Evolutionary conservation across 2,329 filamentous ascomycete species (phyloP).

Genomic region (Penicillium freii): DNA sequence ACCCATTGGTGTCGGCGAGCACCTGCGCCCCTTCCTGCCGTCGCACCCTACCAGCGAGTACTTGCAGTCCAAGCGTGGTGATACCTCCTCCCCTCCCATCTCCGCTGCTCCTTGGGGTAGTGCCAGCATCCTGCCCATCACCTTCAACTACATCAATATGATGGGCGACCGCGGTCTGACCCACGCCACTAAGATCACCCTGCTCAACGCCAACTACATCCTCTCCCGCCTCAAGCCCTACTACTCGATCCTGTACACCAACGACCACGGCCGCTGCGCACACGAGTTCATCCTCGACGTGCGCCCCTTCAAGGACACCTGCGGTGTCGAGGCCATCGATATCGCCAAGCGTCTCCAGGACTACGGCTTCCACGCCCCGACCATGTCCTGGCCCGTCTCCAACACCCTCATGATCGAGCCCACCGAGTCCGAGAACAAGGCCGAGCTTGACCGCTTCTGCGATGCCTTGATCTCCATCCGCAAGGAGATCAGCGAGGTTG

Average conservation of each 20-base stretch:
- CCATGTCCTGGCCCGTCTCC: constrained; percentile 93
- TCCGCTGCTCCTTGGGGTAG: constrained; percentile 83
- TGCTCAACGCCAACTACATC: constrained; percentile 98
- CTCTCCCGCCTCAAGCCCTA: constrained; percentile 80
- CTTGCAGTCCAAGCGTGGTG: constrained; percentile 40
- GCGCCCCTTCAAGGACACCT: constrained; percentile 76
- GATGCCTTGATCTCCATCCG: constrained; percentile 86
- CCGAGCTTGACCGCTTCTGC: constrained; percentile 89
- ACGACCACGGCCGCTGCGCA: constrained; percentile 80
- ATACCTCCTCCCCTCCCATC: constrained; percentile 62
- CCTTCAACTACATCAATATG: constrained; percentile 91
- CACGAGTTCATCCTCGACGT: constrained; percentile 97
- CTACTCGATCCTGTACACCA: constrained; percentile 92
- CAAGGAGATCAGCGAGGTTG: constrained; percentile 77
- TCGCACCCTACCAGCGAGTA: constrained; percentile 61
- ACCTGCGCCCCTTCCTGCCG: constrained; percentile 74
- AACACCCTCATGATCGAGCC: constrained; percentile 98
- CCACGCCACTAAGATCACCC: constrained; percentile 83
- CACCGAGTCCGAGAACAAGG: constrained; percentile 88
- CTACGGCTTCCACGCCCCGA: constrained; percentile 95
- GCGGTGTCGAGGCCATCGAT: constrained; percentile 86
- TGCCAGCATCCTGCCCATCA: constrained; percentile 89
- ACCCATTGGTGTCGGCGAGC: constrained; percentile 84
- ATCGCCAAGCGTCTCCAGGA: constrained; percentile 96
- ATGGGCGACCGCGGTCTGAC: constrained; percentile 83